These are phyloP conservation scores for Didymellaceae sp. DNA, from an alignment of 2,329 filamentous ascomycete genomes.

Conservation along the genomic window DNA sequence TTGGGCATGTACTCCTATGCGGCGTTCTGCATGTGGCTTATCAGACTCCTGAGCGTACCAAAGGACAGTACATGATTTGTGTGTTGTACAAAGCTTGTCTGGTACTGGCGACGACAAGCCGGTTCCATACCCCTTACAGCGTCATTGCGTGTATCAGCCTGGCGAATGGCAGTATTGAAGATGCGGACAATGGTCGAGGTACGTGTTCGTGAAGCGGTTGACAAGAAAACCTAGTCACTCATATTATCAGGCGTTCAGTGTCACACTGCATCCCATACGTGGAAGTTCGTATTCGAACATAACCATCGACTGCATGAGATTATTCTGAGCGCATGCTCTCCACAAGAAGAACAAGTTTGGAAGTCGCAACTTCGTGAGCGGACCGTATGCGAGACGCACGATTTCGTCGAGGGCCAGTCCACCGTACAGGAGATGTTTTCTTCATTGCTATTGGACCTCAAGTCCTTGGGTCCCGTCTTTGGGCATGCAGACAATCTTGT, in stretches of 20 bases:
- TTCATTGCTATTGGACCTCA: constrained; percentile 73
- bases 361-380: constrained; percentile 67
- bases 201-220: constrained; percentile 29
- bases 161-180: constrained; percentile 69
- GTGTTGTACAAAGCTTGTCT: constrained; percentile 83
- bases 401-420: constrained; percentile 57
- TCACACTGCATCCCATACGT: constrained; percentile 83
- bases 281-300: constrained; percentile 88
- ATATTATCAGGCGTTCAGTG: constrained; percentile 75
- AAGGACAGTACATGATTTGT: constrained; percentile 83
- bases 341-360: constrained; percentile 82
- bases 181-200: constrained; percentile 77
- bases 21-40: constrained; percentile 85
- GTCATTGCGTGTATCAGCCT: constrained; percentile 78
- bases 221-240: constrained; percentile 11
- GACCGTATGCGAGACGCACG: constrained; percentile 58
- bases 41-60: constrained; percentile 70
- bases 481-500: constrained; percentile 71
- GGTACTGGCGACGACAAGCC: constrained; percentile 73
- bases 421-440: constrained; percentile 62
- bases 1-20: constrained; percentile 82
- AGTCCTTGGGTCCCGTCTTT: constrained; percentile 76
- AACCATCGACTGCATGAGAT: constrained; percentile 81
- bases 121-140: constrained; percentile 71
- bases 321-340: constrained; percentile 84